Evolutionary conservation across 176 grass and related monocot genomes (phyloP), one percentile per base, ranked within the genome.

Genomic region (Panicum miliaceum): DNA sequence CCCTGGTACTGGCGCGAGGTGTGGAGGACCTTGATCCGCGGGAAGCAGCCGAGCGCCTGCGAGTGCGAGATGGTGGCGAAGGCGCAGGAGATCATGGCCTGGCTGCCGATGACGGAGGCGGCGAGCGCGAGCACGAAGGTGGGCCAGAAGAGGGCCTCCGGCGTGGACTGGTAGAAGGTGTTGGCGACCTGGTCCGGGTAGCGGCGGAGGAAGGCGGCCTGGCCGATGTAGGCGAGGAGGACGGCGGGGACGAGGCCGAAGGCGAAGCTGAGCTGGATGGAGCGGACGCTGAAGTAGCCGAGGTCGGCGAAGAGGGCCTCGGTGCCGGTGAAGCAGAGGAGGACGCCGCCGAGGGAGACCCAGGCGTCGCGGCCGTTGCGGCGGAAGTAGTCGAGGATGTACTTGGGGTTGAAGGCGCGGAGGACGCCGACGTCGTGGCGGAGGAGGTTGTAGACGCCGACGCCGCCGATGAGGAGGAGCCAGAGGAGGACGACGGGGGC

Each of bases 251-350:
- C 86, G 68, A 89, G 87, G 66, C 89, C 82, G 42, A 47, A 74
- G 34, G 50, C 87, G 85, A 94, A 78, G 80, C 92, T 86, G 1
- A 90, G 79, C 85, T 82, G 89, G 83, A 94, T 88, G 73, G 92
- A 88, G 45, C 78, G 90, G 32, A 92, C 12, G 43, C 85, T 90
- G 87, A 94, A 94, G 87, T 85, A 91, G 18, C 92, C 92, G 0
- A 94, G 68, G 85, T 92, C 92, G 4, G 92, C 87, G 88, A 92
- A 94, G 19, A 94, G 85, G 0, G 92, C 92, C 83, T 94, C 92
- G 0, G 90, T 89, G 51, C 90, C 90, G 7, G 90, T 92, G 72
- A 92, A 86, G 90, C 90, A 92, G 43, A 92, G 90, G 57, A 92
- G 86, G 20, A 92, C 63, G 67, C 90, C 90, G 78, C 90, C 90